Evolutionary conservation across 75 land plant species (phyloP), one percentile per base, ranked within the genome.

Genomic region (Pinus taeda): DNA sequence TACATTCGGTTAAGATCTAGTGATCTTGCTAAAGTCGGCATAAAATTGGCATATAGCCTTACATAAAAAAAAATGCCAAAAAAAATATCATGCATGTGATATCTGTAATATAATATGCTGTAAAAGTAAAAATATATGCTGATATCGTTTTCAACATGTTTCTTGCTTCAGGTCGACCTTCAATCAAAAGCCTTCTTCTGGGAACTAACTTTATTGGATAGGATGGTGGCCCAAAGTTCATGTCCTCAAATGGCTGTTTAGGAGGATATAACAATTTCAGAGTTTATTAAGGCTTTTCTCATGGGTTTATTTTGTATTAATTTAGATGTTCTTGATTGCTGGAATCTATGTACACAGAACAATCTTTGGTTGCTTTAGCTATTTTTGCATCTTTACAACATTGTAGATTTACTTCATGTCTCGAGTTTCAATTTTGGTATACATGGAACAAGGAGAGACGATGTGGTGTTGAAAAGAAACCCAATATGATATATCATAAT

Each of bases 101-200:
- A 26, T 26, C 26, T 26, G 26, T 26, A 26, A 26, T 26, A 26
- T 26, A 26, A 26, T 26, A 26, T 26, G 26, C 26, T 26, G 26
- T 26, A 26, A 26, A 26, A 26, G 26, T 26, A 26, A 26, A 26
- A 26, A 26, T 26, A 26, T 26, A 26, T 26, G 26, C 26, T 26
- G 26, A 26, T 26, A 26, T 26, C 26, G 26, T 26, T 26, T 26
- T 26, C 26, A 26, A 26, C 26, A 26, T 26, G 26, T 64, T 64
- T 64, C 39, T 33, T 65, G 7, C 39, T 65, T 15, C 69, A 65
- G 69, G 69, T 65, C 69, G 24, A 33, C 69, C 42, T 65, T 65
- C 36, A 65, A 65, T 65, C 39, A 65, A 33, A 65, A 33, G 42
- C 69, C 69, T 17, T 6, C 17, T 33, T 33, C n/a, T 4, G 18